Percentiles rank a stretch among this genome's conserved stretches.
phyloP scores from a whole-genome alignment of 2,329 filamentous ascomycete species.

The Fusarium palustre region DNA sequence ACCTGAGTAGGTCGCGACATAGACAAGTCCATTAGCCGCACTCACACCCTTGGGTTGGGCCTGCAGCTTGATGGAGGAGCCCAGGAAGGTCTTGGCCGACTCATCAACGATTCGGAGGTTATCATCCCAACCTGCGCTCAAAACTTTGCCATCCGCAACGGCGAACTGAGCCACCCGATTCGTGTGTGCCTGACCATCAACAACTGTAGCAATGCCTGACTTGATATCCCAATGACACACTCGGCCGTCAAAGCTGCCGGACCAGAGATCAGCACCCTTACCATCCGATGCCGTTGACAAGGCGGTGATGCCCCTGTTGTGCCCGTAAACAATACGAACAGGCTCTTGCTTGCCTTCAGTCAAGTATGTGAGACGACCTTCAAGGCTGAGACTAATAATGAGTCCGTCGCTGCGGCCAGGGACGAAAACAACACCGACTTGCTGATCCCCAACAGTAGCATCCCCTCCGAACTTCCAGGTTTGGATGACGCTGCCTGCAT shows the following conservation, averaged over 20 bases:
- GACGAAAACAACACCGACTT: conserved; percentile 94
- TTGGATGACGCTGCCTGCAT: conserved; percentile 79
- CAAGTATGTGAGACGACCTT: conserved; percentile 91
- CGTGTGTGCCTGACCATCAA: conserved; percentile 85
- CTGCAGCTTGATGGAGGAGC: conserved; percentile 72
- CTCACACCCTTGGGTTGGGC: conserved; percentile 84
- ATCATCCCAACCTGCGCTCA: conserved; percentile 95
- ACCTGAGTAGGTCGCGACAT: conserved; percentile 67
- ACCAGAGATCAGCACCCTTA: conserved; percentile 77
- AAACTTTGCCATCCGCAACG: conserved; percentile 71
- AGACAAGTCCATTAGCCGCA: conserved; percentile 62
- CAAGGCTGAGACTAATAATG: conserved; percentile 89
- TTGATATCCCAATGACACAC: conserved; percentile 85
- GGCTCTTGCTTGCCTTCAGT: conserved; percentile 77
- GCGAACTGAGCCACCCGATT: conserved; percentile 87
- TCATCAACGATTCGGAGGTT: conserved; percentile 83
- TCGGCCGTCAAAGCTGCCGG: conserved; percentile 91
- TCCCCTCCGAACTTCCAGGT: conserved; percentile 89
- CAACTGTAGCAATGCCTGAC: conserved; percentile 73
- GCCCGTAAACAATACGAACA: conserved; percentile 80
- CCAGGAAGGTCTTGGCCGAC: conserved; percentile 79
- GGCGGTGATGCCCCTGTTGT: conserved; percentile 91
- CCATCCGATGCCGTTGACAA: conserved; percentile 61
- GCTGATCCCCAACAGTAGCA: conserved; percentile 82
- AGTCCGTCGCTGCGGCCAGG: conserved; percentile 83